A percentile compares a stretch with the other conserved stretches of the same genome.
These are phyloP conservation scores for Phytophthora idaei DNA, from an alignment of 352 stramenopile species.

Conservation along the genomic window DNA sequence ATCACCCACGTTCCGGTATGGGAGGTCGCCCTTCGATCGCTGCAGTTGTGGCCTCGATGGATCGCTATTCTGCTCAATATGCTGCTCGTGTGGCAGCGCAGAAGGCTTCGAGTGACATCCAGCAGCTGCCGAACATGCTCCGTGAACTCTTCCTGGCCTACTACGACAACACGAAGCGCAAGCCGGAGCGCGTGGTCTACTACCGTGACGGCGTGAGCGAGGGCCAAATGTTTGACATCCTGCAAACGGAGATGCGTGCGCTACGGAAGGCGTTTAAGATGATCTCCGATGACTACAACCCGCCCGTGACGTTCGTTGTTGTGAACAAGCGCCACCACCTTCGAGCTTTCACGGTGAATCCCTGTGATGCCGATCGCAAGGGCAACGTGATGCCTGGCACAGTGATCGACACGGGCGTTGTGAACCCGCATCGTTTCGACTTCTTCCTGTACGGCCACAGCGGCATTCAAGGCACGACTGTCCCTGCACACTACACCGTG, in stretches of 20 bases:
- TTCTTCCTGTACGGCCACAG: conserved; percentile 89
- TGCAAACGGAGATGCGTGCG: conserved; percentile 80
- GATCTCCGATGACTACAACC: conserved; percentile 65
- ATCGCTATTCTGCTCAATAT: conserved; percentile 61
- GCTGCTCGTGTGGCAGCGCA: conserved; percentile 58
- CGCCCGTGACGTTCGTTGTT: conserved; percentile 84
- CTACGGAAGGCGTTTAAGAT: conserved; percentile 68
- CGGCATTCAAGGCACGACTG: conserved; percentile 79
- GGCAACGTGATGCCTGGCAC: conserved; percentile 73
- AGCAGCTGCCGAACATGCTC: conserved; percentile 61
- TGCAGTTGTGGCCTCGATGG: conserved; percentile 77
- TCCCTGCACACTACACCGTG: conserved; percentile 85
- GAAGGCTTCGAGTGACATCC: conserved; percentile 53
- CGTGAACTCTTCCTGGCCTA: conserved; percentile 78
- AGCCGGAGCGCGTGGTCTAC: conserved; percentile 82
- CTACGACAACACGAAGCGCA: conserved; percentile 66
- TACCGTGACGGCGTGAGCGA: conserved; percentile 88
- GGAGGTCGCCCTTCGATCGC: conserved; percentile 67
- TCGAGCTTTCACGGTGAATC: conserved; percentile 58
- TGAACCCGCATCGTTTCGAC: conserved; percentile 83
- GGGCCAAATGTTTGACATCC: conserved; percentile 76
- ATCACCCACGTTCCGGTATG: conserved; percentile 62
- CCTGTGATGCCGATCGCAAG: conserved; percentile 54
- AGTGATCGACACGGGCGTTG: conserved; percentile 81
- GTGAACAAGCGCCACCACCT: conserved; percentile 90